Evolutionary conservation across 306 rosid genomes (phyloP), one percentile per base, ranked within the genome.

Genomic region (Cyamopsis tetragonoloba): DNA sequence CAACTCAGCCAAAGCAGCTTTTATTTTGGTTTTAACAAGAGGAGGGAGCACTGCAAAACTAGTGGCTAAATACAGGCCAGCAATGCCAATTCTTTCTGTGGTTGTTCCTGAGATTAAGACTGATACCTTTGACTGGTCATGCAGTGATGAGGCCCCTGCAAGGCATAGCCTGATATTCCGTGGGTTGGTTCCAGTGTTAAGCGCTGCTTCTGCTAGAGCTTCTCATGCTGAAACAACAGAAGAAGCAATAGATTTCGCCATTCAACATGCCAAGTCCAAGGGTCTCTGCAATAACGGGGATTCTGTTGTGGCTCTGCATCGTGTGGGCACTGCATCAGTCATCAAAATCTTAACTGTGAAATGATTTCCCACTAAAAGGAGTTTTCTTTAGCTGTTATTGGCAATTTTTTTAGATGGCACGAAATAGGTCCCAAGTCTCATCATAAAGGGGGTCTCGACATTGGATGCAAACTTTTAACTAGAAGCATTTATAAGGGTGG

Each of bases 1-100:
- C 43, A 90, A 87, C 87, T 87, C 90, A 0, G 89, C 97, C 12
- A 85, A 34, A 81, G 95, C 97, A 11, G 53, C 83, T 58, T 88
- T 90, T 10, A 90, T 90, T 51, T 73, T 90, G 76, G 97, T 90
- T 64, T 80, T 90, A 54, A 90, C 97, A 27, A 74, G 95, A 67
- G 95, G 82, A 47, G 82, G 82, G 30, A 77, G 74, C 22, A 77
- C 97, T 30, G 97, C 99, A 64, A 93, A 90, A 69, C 80, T 90
- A 66, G 99, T 93, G 84, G 99, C 99, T 56, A 93, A 93, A 84
- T 93, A 93, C 72, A 80, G 99, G 77, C 99, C 99, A 18, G 96
- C 91, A 68, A 89, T 86, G 80, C 99, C 99, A 3, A 90, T 93
- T 69, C 87, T 93, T 71, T 93, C 99, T 13, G 96, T 90, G 9